These are phyloP conservation scores for Zoysia matrella DNA, from an alignment of 202 grass and related monocot genomes.

Conservation along the genomic window DNA sequence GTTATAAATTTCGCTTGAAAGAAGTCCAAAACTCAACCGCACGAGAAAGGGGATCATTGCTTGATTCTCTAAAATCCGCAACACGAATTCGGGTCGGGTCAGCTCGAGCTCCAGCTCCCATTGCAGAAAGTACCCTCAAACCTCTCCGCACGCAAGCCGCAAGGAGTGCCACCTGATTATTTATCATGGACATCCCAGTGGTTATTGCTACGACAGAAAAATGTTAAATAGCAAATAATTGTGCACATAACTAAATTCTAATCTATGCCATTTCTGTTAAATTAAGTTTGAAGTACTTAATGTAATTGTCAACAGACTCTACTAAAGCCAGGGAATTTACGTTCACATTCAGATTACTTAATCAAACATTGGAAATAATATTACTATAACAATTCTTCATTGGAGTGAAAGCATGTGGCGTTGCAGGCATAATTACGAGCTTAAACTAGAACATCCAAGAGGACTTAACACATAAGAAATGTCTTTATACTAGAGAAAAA, in stretches of 20 bases:
- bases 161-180: constrained; percentile 82
- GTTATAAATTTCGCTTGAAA: constrained; percentile 10
- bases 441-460: background rate
- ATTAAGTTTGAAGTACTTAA: background rate
- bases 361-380: background rate
- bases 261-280: background rate
- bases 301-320: background rate
- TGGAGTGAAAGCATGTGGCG: constrained; percentile 18
- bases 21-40: constrained; percentile 49
- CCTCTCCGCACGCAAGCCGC: constrained; percentile 77
- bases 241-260: constrained; percentile 25
- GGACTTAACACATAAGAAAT: constrained; percentile 7
- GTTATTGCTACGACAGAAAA: constrained; percentile 4
- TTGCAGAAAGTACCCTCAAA: constrained; percentile 89
- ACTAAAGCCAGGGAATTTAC: background rate
- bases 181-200: constrained; percentile 8
- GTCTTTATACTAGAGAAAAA: constrained; percentile 5
- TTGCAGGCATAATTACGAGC: background rate
- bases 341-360: background rate
- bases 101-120: constrained; percentile 92
- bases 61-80: constrained; percentile 95
- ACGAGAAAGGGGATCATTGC: constrained; percentile 87
- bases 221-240: background rate
- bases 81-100: constrained; percentile 94
- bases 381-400: background rate